Evolutionary conservation across 225 moss, liverwort and hornwort genomes (phyloP).

Genomic region (Polytrichum formosum): DNA sequence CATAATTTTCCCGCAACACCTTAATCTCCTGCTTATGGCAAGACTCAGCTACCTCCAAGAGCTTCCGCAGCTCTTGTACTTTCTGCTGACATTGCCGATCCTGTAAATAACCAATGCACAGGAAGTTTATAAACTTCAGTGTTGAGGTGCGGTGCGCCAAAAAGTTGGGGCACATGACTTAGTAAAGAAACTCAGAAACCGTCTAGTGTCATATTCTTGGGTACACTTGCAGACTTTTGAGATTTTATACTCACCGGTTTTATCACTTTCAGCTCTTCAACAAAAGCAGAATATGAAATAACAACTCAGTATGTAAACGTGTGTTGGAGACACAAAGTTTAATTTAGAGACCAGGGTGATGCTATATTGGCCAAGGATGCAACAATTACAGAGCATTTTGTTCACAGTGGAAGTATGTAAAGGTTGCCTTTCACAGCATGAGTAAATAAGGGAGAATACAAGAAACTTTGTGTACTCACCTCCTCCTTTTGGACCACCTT

Average conservation of each 20-base stretch:
- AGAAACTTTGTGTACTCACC: constrained; percentile 1
- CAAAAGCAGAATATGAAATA: too few relatives aligned
- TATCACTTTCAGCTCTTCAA: not conserved
- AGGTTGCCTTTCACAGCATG: not conserved
- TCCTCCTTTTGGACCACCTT: constrained; percentile 8
- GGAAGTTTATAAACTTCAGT: too few relatives aligned
- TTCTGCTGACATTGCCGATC: too few relatives aligned
- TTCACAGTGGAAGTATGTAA: not conserved
- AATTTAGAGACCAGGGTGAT: not conserved
- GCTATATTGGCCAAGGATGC: not conserved
- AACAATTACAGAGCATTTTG: not conserved
- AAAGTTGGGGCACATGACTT: too few relatives aligned
- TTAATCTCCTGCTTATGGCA: constrained; percentile 2
- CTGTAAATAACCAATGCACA: too few relatives aligned
- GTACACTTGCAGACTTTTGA: too few relatives aligned
- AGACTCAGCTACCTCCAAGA: constrained; percentile 3
- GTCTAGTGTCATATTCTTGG: too few relatives aligned
- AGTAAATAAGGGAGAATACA: not conserved
- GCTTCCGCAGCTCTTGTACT: not conserved
- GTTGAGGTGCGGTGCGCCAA: too few relatives aligned
- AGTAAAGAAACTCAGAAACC: too few relatives aligned
- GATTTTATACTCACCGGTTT: not conserved
- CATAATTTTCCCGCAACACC: not conserved
- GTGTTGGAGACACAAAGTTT: not conserved
- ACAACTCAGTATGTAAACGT: too few relatives aligned